A percentile compares a stretch with the other conserved stretches of the same genome.
Evolutionary conservation across 179 eudicot genomes (phyloP).

Genomic region (Silene coronaria): DNA sequence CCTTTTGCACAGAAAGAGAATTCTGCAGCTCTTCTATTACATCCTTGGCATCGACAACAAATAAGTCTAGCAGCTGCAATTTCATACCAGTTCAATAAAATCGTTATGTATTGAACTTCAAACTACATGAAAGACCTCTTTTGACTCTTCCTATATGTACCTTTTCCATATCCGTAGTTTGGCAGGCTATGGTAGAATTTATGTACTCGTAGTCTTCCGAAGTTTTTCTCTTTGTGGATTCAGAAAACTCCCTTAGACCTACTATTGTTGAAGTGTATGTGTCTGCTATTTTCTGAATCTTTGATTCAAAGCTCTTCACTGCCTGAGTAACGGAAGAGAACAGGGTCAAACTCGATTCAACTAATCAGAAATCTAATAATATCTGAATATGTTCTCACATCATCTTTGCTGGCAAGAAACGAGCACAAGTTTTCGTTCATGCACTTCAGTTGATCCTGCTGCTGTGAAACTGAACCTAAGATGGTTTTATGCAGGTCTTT

Average conservation of each 20-base stretch:
- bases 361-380: background rate
- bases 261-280: conserved; percentile 39
- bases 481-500: conserved; percentile 53
- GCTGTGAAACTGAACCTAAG: conserved; percentile 59
- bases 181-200: conserved; percentile 36
- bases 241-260: conserved; percentile 41
- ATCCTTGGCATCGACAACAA: conserved; percentile 51
- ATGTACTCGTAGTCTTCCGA: conserved; percentile 46
- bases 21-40: conserved; percentile 42
- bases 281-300: conserved; percentile 45
- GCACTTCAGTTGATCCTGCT: conserved; percentile 60
- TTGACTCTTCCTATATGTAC: conserved; percentile 29
- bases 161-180: conserved; percentile 47
- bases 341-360: conserved; percentile 4
- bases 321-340: conserved; percentile 30
- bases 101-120: background rate
- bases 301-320: conserved; percentile 49
- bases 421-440: conserved; percentile 51
- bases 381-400: conserved; percentile 36
- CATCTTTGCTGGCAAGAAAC: conserved; percentile 62
- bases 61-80: conserved; percentile 48
- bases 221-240: conserved; percentile 41
- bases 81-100: background rate
- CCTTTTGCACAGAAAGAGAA: conserved; percentile 48
- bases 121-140: background rate